phyloP scores from a whole-genome alignment of 768 basidiomycete species.

The Cyclocybe cylindracea region DNA sequence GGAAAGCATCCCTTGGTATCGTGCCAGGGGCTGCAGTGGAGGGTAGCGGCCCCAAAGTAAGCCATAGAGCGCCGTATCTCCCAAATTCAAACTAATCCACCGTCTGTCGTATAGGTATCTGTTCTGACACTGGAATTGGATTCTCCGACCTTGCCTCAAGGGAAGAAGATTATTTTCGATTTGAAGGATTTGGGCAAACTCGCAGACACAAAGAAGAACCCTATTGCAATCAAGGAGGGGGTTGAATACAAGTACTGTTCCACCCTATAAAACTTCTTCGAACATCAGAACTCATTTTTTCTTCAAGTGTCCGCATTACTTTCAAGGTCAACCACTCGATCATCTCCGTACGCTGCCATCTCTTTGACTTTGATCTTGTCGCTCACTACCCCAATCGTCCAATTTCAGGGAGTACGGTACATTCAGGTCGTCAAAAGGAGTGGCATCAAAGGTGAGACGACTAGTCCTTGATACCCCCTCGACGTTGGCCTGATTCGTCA shows the following conservation, averaged over 20 bases:
- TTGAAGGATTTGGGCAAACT: conserved; percentile 49
- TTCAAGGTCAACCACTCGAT: conserved; percentile 92
- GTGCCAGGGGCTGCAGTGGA: conserved; percentile 46
- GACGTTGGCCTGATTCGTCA: conserved; percentile 4
- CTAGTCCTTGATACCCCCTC: not conserved
- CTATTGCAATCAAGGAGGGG: conserved; percentile 79
- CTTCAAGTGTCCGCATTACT: conserved; percentile 67
- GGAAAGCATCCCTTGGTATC: conserved; percentile 95
- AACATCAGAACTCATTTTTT: conserved; percentile 2
- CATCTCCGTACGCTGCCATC: conserved; percentile 58
- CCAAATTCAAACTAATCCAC: not conserved
- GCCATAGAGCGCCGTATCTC: not conserved
- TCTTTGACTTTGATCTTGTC: conserved; percentile 12
- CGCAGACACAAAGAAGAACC: conserved; percentile 72
- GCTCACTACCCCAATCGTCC: conserved; percentile 1
- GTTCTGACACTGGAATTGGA: conserved; percentile 76
- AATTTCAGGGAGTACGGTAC: conserved; percentile 72
- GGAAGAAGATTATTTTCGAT: conserved; percentile 68
- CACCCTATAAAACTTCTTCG: not conserved
- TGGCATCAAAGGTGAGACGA: conserved; percentile 62
- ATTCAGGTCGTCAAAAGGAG: conserved; percentile 86
- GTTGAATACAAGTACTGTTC: conserved; percentile 78
- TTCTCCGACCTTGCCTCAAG: conserved; percentile 67
- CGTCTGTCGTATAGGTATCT: conserved; percentile 53
- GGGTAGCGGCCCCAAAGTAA: conserved; percentile 67